Evolutionary conservation across 495 filamentous ascomycete species (phyloP), one percentile per base, ranked within the genome.

Genomic region (Penicillium angulare): DNA sequence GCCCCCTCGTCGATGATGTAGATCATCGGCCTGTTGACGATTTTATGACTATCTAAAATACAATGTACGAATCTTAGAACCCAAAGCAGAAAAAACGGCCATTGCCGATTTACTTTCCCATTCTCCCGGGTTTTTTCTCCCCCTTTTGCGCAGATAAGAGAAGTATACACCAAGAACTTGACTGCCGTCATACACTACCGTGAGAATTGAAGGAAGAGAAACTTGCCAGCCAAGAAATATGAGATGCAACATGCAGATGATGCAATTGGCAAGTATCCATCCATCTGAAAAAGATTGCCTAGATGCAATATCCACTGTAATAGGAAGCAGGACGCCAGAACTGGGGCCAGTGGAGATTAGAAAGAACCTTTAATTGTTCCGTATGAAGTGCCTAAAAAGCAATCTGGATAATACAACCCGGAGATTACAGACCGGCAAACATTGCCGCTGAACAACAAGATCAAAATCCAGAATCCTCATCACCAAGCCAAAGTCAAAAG

Each of bases 31-130:
- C 17, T 44, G 50, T 55, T 60, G 60, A 63, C 53, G 60, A 63
- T 60, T 44, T 63, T 55, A 63, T 57, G 57, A 63, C 57, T 55
- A 44, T 52, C 45, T 45, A 57, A 48, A 48, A 47, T 57, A 48
- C 43, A 44, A 53, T 55, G 59, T 55, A 55, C 49, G 53, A 54
- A 49, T 43, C 22, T 32, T 51, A 52, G 50, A 55, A 41, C 38
- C 10, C 20, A 39, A 10, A 10, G n/a, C n/a, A 21, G 21, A 26
- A 41, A 26, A n/a, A n/a, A n/a, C n/a, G n/a, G n/a, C n/a, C n/a
- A n/a, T n/a, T n/a, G n/a, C n/a, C n/a, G n/a, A n/a, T n/a, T 38
- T 17, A n/a, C 15, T 17, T 17, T 35, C 33, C 33, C 4, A 7
- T 35, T 8, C n/a, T 20, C 7, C 35, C 9, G 35, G 35, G 6